Evolutionary conservation across 768 basidiomycete species (phyloP).

Genomic region (Tulasnella sp.): DNA sequence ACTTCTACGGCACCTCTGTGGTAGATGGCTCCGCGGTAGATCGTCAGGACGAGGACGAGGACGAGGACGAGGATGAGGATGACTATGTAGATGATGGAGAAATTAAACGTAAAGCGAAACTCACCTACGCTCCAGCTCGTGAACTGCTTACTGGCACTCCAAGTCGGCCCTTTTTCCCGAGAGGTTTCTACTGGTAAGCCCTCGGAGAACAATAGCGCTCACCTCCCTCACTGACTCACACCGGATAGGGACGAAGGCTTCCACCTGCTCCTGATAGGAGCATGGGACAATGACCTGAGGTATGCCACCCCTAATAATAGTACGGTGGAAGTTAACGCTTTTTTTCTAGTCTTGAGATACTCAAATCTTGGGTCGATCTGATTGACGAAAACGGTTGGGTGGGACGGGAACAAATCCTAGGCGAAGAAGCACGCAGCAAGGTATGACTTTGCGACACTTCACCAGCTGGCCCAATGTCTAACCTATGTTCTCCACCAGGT

Average conservation of each 20-base stretch:
- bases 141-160: conserved; percentile 84
- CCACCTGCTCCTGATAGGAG: conserved; percentile 81
- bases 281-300: conserved; percentile 87
- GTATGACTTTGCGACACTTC: conserved; percentile 27
- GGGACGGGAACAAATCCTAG: conserved; percentile 89
- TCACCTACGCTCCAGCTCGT: conserved; percentile 51
- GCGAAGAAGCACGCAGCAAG: conserved; percentile 92
- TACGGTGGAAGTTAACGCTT: not conserved
- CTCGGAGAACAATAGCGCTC: not conserved
- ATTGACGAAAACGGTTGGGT: conserved; percentile 96
- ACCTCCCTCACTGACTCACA: not conserved
- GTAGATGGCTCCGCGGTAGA: conserved; percentile 86
- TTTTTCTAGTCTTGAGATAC: conserved; percentile 59
- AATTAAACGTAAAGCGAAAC: conserved; percentile 34
- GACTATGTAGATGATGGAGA: conserved; percentile 32
- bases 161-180: conserved; percentile 91
- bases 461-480: not conserved
- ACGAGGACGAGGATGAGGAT: conserved; percentile 29
- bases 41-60: conserved; percentile 46
- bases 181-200: conserved; percentile 90
- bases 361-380: conserved; percentile 78
- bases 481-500: conserved; percentile 38
- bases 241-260: conserved; percentile 84
- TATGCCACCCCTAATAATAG: conserved; percentile 21
- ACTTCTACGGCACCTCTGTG: conserved; percentile 85